phyloP scores from a whole-genome alignment of 1,284 basidiomycete species.

The Austroboletus sp. region DNA sequence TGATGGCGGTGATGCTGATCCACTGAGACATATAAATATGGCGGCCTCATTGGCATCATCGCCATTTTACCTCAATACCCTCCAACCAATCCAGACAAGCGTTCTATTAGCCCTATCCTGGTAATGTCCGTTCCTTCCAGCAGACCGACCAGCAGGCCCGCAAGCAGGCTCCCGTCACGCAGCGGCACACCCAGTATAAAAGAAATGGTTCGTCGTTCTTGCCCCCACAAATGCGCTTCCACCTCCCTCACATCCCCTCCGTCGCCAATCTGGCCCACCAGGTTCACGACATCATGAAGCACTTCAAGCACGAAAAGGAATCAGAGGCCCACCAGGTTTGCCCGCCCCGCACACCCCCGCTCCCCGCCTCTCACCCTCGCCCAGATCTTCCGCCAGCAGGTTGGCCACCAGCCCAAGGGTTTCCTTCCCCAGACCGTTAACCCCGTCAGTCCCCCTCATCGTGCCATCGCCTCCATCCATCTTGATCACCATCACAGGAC shows the following conservation, averaged over 20 bases:
- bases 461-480: not conserved
- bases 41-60: not conserved
- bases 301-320: slow-evolving; percentile 65
- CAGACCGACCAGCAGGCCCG: slow-evolving; percentile 27
- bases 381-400: slow-evolving; percentile 64
- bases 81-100: slow-evolving; percentile 6
- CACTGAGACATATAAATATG: slow-evolving; percentile 19
- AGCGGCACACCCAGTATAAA: slow-evolving; percentile 36
- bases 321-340: slow-evolving; percentile 78
- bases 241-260: slow-evolving; percentile 24
- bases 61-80: slow-evolving; percentile 12
- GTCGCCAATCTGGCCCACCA: slow-evolving; percentile 32
- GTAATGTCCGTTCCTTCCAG: slow-evolving; percentile 22
- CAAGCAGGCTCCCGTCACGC: slow-evolving; percentile 30
- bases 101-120: slow-evolving; percentile 1
- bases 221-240: slow-evolving; percentile 26
- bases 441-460: slow-evolving; percentile 41
- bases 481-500: slow-evolving; percentile 39
- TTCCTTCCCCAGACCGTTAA: slow-evolving; percentile 62
- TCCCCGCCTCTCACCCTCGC: slow-evolving; percentile 1
- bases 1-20: not conserved
- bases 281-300: slow-evolving; percentile 52
- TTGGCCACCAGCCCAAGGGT: slow-evolving; percentile 61
- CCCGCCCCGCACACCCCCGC: not conserved
- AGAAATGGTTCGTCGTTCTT: slow-evolving; percentile 31